Base-by-base conservation (phyloP, 805 yeast species). In the Kurtzmaniella fragi region DNA sequence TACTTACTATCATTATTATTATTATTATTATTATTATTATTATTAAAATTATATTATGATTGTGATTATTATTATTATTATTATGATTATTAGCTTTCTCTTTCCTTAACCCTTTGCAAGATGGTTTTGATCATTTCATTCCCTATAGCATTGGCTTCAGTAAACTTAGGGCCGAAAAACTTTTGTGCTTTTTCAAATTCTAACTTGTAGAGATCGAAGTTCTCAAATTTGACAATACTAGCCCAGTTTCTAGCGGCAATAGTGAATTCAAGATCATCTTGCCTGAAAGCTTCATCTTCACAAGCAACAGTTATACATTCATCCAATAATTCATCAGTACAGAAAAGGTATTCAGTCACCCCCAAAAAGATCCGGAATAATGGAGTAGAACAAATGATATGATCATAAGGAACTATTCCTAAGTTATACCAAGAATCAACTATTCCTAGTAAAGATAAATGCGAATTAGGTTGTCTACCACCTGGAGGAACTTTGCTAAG, bases 321-420 rank as follows among this genome's bases (percentile, higher is more conserved):
- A 33, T 89, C 96, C n/a, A 93, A 63, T 28, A 91, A 61, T 1
- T 82, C 84, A 0, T 93, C 91, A 0, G 89, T 78, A 53, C 95
- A 80, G 58, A 91, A 93, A 26, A 93, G 64, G 58, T 88, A 91
- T 57, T 93, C 97, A 0, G 95, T 78, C 17, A 93, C 97, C 33
- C 98, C 98, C 31, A 93, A 70, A 62, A 93, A 88, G 31, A 93
- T 88, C 56, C 98, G 75, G 57, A 91, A 93, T 25, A 70, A 57
- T 10, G 99, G 99, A 0, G 99, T 93, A 1, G 96, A 86, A 56
- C 98, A 91, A 42, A 91, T 90, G 64, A 91, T 90, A 61, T 93
- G 99, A 58, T 91, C 96, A 55, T 93, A 91, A 4, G 99, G 99
- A 28, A 84, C 82, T 31, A 93, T 88, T 1, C 83, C 84, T 32